A percentile compares a stretch with the other conserved stretches of the same genome.
Evolutionary conservation across 2,329 filamentous ascomycete species (phyloP).

Genomic region (Lomentospora prolificans): DNA sequence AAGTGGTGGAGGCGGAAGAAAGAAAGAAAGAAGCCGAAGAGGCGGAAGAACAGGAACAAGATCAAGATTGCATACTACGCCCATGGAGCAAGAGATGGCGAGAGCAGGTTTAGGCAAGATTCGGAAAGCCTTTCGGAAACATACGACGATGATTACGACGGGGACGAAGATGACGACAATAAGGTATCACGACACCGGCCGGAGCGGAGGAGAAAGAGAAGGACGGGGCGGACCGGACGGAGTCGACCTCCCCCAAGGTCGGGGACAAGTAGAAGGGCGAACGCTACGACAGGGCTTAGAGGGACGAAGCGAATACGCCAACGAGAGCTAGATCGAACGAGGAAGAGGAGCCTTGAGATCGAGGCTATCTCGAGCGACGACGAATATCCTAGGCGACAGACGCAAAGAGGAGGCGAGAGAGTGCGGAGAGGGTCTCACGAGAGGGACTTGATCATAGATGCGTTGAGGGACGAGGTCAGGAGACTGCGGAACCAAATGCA

Average conservation of each 20-base stretch:
- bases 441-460: neutral
- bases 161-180: neutral
- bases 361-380: neutral
- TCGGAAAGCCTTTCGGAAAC: no score
- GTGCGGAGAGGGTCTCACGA: neutral
- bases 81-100: neutral
- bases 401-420: neutral
- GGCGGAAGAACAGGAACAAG: neutral
- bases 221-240: neutral
- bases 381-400: neutral
- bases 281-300: neutral
- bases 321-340: neutral
- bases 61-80: neutral
- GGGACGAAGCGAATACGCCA: neutral
- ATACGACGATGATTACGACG: neutral
- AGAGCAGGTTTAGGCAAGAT: neutral
- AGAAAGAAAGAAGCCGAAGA: neutral
- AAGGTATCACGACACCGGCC: neutral
- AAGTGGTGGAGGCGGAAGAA: neutral
- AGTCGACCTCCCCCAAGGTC: neutral
- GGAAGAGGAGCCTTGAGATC: neutral
- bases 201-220: neutral
- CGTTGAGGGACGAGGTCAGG: neutral
- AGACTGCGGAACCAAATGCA: neutral
- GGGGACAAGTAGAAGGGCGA: neutral